These are phyloP conservation scores for Heliophila coronopifolia DNA, from an alignment of 441 rosid genomes.

Conservation along the genomic window DNA sequence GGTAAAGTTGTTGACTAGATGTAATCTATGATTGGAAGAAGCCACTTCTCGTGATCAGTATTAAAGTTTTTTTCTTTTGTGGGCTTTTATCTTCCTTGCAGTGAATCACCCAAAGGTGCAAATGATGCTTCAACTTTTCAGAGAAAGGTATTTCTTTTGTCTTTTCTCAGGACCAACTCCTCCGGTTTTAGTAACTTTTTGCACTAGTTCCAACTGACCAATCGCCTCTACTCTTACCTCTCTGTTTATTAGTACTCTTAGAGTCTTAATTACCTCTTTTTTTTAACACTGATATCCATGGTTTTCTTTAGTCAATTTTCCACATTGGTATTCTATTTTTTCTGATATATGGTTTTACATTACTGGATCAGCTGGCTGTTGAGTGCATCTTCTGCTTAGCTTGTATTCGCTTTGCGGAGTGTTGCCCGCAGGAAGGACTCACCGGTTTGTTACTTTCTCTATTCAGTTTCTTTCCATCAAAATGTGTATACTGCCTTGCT, in stretches of 20 bases:
- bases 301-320: background rate
- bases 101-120: constrained; percentile 99
- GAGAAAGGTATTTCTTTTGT: constrained; percentile 64
- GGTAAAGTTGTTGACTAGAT: constrained; percentile 20
- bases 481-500: constrained; percentile 18
- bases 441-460: constrained; percentile 59
- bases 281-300: background rate
- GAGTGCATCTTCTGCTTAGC: constrained; percentile 99
- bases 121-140: constrained; percentile 97
- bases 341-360: constrained; percentile 21
- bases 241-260: background rate
- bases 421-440: constrained; percentile 98
- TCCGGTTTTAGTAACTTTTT: background rate
- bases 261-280: background rate
- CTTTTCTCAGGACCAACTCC: background rate
- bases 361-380: constrained; percentile 79
- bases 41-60: constrained; percentile 9
- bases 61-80: constrained; percentile 10
- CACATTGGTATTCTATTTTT: constrained; percentile 16
- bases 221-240: constrained; percentile 1
- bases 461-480: constrained; percentile 13
- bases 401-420: constrained; percentile 95
- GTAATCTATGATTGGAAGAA: background rate
- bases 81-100: constrained; percentile 37
- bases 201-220: constrained; percentile 1